Evolutionary conservation across 768 basidiomycete genomes (phyloP).

Genomic region (Gloeophyllum trabeum): DNA sequence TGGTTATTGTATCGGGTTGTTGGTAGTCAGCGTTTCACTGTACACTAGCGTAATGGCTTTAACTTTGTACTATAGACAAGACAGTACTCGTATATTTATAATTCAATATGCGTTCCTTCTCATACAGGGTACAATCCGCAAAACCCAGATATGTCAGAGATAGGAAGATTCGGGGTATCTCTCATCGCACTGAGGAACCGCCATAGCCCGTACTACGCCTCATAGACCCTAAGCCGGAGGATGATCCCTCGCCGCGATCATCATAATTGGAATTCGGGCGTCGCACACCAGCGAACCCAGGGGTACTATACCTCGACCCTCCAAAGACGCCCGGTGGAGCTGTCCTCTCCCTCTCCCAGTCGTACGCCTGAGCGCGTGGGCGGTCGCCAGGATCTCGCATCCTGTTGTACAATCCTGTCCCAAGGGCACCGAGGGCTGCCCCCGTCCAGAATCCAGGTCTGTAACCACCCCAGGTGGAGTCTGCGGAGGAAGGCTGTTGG

Average conservation of each 20-base stretch:
- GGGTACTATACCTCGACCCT: no score
- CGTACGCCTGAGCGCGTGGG: constrained; percentile 27
- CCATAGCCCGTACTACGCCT: background rate
- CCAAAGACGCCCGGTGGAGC: no score
- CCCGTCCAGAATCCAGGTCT: constrained; percentile 83
- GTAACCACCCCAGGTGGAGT: constrained; percentile 27
- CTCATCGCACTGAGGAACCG: background rate
- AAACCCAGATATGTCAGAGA: no score
- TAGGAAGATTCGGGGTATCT: no score
- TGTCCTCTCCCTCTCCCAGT: constrained; percentile 43
- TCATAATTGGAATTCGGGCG: constrained; percentile 17
- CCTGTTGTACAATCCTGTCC: constrained; percentile 35
- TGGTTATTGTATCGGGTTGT: no score
- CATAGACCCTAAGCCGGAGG: background rate
- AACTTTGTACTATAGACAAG: no score
- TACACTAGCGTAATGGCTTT: no score
- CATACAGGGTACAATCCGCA: no score
- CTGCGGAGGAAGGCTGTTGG: constrained; percentile 14
- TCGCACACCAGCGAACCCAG: no score
- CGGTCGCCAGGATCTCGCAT: constrained; percentile 13
- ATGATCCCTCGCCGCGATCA: constrained; percentile 61
- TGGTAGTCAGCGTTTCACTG: no score
- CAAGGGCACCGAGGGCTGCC: constrained; percentile 60
- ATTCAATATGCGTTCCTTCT: no score
- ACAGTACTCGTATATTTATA: no score